Base-by-base conservation (phyloP, 495 filamentous ascomycete genomes). In the Aspergillus wentii region DNA sequence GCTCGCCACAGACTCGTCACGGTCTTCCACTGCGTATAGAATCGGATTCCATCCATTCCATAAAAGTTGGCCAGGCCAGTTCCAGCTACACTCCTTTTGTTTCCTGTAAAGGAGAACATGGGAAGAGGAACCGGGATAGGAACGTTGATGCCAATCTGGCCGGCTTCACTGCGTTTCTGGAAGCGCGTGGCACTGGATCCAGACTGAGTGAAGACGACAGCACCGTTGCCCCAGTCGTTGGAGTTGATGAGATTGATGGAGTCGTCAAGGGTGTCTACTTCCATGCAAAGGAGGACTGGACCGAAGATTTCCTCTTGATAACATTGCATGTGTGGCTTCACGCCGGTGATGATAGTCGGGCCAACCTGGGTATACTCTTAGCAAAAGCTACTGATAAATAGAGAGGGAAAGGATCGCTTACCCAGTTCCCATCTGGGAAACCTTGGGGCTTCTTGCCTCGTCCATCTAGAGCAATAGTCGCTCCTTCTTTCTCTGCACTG, bases 21-120 rank as follows among this genome's bases (percentile, higher is more conserved):
- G 17, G 92, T 98, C 82, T 98, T 96, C 51, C 82, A 74, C 72
- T 97, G 92, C 10, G 92, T 98, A 56, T 94, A 98, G 60, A 98
- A 98, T 40, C 83, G 80, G 49, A 98, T 49, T 3, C 91, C 92
- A 11, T 87, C 83, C 62, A 87, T 85, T 35, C 92, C 92, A 53
- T 98, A 98, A 56, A 98, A 98, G 8, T 86, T 91, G 65, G 82
- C 94, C 26, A 85, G 88, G 38, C 92, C 90, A 15, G 89, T 88
- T 22, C 92, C 92, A 0, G 92, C 92, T 31, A 98, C 74, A 56
- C 84, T 90, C 72, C 83, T 88, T 81, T 98, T 98, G 66, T 97
- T 98, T 35, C 92, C 92, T 13, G 92, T 98, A 67, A 98, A 98
- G 36, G 79, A 85, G 68, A 95, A 98, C 86, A 96, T 94, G 51